These are phyloP conservation scores for Pseudozyma tsukubaensis DNA, from an alignment of 1,284 basidiomycete species.

Conservation along the genomic window DNA sequence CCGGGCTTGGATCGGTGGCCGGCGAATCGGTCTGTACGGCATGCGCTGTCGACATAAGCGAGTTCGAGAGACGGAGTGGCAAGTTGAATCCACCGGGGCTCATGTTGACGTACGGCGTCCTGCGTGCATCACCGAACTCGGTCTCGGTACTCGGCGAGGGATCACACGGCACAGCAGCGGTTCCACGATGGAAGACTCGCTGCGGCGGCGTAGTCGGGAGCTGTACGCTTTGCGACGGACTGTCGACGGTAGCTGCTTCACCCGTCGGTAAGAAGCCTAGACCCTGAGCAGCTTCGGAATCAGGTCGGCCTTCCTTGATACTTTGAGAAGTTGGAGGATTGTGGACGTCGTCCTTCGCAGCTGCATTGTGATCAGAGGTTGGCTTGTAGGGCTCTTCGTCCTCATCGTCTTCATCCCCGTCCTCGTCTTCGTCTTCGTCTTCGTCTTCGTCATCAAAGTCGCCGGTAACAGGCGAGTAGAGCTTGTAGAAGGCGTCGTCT, in stretches of 20 bases:
- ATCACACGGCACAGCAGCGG: constrained; percentile 37
- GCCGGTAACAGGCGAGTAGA: constrained; percentile 40
- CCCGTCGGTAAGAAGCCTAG: constrained; percentile 9
- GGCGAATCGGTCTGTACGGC: constrained; percentile 22
- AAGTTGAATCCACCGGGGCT: constrained; percentile 44
- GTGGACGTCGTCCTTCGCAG: not conserved
- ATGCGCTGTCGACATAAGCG: constrained; percentile 33
- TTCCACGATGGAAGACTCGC: constrained; percentile 23
- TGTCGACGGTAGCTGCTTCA: not conserved
- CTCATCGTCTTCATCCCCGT: not conserved
- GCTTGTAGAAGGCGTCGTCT: constrained; percentile 48
- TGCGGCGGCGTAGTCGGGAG: constrained; percentile 29
- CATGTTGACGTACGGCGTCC: constrained; percentile 28
- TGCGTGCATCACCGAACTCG: constrained; percentile 38
- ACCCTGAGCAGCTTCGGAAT: constrained; percentile 5
- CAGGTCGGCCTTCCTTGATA: not conserved
- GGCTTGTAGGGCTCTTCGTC: not conserved
- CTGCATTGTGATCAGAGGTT: not conserved
- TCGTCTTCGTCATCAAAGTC: constrained; percentile 35
- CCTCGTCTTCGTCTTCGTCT: constrained; percentile 23
- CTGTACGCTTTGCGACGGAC: not conserved
- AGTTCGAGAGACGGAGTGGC: constrained; percentile 43
- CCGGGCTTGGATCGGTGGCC: constrained; percentile 10
- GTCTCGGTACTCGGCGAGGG: constrained; percentile 41
- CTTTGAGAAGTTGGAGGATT: not conserved